Conservation (phyloP, 139 green algal species). For the Chloropicon primus region DNA sequence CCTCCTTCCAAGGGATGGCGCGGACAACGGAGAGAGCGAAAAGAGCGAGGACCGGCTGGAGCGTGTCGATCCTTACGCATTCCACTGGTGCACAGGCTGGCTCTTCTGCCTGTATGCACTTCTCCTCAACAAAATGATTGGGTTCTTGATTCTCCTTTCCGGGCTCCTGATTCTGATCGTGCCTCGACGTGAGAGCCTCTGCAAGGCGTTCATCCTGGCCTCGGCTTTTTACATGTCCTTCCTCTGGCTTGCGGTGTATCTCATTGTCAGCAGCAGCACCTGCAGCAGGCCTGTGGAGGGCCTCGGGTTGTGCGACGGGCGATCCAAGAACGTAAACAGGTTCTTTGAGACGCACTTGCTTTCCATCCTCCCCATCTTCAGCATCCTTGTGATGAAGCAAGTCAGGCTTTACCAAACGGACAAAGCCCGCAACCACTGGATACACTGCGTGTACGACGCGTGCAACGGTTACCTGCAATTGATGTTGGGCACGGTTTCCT, state of each 20-base stretch:
- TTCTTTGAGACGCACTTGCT: background rate
- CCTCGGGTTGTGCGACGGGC: background rate
- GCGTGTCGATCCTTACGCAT: background rate
- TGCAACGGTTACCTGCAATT: background rate
- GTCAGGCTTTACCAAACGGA: background rate
- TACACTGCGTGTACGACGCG: background rate
- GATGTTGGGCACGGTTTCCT: background rate
- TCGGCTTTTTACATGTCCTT: background rate
- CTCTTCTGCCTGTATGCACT: background rate
- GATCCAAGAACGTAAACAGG: background rate
- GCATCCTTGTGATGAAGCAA: background rate
- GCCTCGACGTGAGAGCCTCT: background rate
- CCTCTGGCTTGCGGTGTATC: background rate
- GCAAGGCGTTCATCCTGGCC: background rate
- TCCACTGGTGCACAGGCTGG: background rate
- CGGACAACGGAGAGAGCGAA: background rate
- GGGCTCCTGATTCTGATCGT: background rate
- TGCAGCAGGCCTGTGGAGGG: background rate
- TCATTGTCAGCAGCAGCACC: background rate
- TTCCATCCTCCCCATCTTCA: background rate
- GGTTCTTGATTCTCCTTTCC: background rate
- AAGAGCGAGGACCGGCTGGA: background rate
- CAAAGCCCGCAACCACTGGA: background rate
- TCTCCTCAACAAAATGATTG: background rate
- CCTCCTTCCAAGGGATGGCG: background rate